These are phyloP conservation scores for Oryza glumipatula DNA, from an alignment of 176 grass and related monocot genomes.

Conservation along the genomic window DNA sequence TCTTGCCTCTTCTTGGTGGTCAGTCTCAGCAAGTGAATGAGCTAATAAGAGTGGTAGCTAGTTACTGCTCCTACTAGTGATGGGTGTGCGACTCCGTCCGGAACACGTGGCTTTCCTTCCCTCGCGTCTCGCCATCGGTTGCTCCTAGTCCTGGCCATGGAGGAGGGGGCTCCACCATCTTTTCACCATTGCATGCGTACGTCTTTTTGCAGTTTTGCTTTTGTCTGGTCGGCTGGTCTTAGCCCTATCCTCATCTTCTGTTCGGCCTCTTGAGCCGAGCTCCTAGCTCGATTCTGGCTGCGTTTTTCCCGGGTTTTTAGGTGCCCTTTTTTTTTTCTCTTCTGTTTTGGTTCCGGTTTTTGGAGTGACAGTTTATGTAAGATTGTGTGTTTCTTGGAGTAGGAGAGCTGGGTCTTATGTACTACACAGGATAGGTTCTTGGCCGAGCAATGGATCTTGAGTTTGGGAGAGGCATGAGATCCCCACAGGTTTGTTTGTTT, in stretches of 20 bases:
- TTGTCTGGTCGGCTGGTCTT: constrained; percentile 52
- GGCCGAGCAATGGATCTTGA: constrained; percentile 71
- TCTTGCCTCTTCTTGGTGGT: constrained; percentile 20
- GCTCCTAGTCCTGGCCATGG: not conserved
- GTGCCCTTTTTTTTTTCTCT: not conserved
- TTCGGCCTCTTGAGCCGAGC: constrained; percentile 6
- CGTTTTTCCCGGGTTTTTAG: constrained; percentile 20
- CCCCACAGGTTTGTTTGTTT: constrained; percentile 41
- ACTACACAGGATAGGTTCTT: constrained; percentile 17
- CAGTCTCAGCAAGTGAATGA: not conserved
- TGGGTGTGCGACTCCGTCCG: constrained; percentile 22
- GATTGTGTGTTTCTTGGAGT: constrained; percentile 19
- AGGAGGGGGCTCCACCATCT: constrained; percentile 42
- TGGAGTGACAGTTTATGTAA: not conserved
- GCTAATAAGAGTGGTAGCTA: not conserved
- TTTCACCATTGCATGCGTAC: constrained; percentile 57
- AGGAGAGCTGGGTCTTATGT: constrained; percentile 13
- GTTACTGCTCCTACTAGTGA: not conserved
- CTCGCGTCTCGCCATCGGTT: constrained; percentile 36
- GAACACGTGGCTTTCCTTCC: constrained; percentile 43
- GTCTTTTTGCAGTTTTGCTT: constrained; percentile 47
- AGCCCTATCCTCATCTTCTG: constrained; percentile 4
- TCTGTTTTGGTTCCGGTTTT: not conserved
- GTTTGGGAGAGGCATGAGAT: constrained; percentile 50
- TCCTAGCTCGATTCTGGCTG: constrained; percentile 15